A percentile compares a stretch with the other conserved stretches of the same genome.
These are phyloP conservation scores for Cystofilobasidium capitatum DNA, from an alignment of 768 basidiomycete species.

Conservation along the genomic window DNA sequence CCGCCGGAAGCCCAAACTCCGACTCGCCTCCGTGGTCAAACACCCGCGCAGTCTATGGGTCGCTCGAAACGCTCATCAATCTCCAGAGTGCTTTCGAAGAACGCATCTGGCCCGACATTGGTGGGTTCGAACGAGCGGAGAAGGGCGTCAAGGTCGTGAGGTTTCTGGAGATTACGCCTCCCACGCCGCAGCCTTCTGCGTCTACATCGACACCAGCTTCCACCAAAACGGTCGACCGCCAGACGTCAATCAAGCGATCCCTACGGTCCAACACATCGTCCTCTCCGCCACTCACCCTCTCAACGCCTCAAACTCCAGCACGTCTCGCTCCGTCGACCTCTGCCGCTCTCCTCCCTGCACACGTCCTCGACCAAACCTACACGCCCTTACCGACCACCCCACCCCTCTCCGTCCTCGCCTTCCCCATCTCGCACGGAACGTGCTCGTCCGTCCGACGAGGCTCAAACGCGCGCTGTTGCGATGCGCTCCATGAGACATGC, in stretches of 20 bases:
- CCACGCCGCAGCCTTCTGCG: neutral
- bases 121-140: constrained; percentile 43
- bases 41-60: constrained; percentile 14
- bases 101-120: constrained; percentile 76
- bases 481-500: no score
- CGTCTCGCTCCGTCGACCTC: neutral
- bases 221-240: no score
- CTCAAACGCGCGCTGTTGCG: neutral
- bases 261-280: neutral
- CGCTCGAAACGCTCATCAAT: constrained; percentile 50
- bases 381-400: neutral
- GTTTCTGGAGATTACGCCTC: neutral
- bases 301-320: neutral
- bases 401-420: constrained; percentile 10
- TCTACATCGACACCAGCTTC: neutral
- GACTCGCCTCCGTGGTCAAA: neutral
- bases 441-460: neutral
- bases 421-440: constrained; percentile 18
- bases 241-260: neutral
- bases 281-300: neutral
- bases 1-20: no score
- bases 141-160: constrained; percentile 42
- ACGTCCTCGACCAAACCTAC: neutral
- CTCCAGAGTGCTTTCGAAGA: constrained; percentile 65
- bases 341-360: neutral